Base-by-base conservation (phyloP, 768 basidiomycete genomes). In the Trichaptum fuscoviolaceum region DNA sequence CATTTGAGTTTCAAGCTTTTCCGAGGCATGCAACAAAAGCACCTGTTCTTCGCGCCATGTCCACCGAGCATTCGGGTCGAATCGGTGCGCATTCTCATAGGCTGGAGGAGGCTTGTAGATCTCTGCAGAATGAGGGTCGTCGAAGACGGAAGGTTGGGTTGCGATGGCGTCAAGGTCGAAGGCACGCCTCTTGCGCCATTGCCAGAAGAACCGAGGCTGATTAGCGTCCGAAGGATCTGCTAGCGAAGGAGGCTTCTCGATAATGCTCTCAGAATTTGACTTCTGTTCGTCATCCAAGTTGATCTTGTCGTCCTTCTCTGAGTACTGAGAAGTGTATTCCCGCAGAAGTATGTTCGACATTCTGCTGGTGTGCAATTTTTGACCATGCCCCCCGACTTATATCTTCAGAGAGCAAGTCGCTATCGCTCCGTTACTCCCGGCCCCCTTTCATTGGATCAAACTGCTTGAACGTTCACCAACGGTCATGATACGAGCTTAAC, bases 31-130 rank as follows among this genome's bases (percentile, higher is more conserved):
- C 65, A 30, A 61, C 26, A 58, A 23, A 58, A 79, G 64, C 65
- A 84, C 83, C 74, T 78, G 79, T 75, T 91, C 89, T 74, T 91
- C 88, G 57, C 85, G 72, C 83, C 84, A 88, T 9, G 89, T 89
- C 89, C 89, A 91, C 8, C 88, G 82, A 23, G 87, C 88, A 18
- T 74, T 63, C 1, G 86, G 84, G 71, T 91, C 85, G 70, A 92
- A 90, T 1, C 87, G 81, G 69, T 85, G 85, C 7, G 81, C 70
- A 70, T 88, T 88, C 75, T 89, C 87, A 66, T 85, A 88, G 64
- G 75, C 69, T 5, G 81, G 74, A 8, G 83, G 83, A 1, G 86
- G 87, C 0, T 80, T 77, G 72, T 87, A 87, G 5, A 75, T 73
- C 70, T 86, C 80, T 2, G 84, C 72, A 1, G 81, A 80, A 5